phyloP scores from a whole-genome alignment of 2,329 filamentous ascomycete genomes.

The Pseudocercospora vitis region DNA sequence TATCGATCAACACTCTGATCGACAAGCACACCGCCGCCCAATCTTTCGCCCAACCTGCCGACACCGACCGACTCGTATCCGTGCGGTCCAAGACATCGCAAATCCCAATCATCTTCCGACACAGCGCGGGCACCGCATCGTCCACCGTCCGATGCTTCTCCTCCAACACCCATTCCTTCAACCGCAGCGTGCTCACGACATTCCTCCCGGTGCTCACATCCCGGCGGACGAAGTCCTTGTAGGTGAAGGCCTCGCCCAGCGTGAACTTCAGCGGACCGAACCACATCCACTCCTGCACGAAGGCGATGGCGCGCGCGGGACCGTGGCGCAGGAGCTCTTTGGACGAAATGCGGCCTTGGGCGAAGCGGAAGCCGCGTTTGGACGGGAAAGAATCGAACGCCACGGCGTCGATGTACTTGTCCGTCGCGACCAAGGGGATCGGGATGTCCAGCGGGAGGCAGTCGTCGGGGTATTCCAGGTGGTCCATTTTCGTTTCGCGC shows the following conservation, averaged over 20 bases:
- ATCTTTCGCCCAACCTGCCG: background rate
- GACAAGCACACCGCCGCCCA: constrained; percentile 4
- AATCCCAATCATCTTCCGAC: constrained; percentile 4
- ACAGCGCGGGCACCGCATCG: background rate
- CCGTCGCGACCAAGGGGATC: background rate
- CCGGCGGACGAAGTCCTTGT: background rate
- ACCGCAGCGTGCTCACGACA: background rate
- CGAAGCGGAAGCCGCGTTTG: background rate
- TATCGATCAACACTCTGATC: background rate
- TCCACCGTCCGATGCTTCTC: background rate
- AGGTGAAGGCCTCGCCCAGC: background rate
- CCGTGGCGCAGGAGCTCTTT: background rate
- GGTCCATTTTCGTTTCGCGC: no score
- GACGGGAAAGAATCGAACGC: background rate
- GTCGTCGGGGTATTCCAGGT: background rate
- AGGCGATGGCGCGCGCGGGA: background rate
- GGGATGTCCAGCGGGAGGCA: background rate
- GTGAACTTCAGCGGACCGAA: background rate
- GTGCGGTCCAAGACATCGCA: background rate
- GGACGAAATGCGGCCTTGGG: background rate
- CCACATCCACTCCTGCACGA: constrained; percentile 3
- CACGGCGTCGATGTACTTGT: background rate
- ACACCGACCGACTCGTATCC: background rate
- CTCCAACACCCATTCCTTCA: background rate
- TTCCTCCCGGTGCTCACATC: background rate